Evolutionary conservation across 805 yeast species (phyloP).

Genomic region (Yarrowia deformans): DNA sequence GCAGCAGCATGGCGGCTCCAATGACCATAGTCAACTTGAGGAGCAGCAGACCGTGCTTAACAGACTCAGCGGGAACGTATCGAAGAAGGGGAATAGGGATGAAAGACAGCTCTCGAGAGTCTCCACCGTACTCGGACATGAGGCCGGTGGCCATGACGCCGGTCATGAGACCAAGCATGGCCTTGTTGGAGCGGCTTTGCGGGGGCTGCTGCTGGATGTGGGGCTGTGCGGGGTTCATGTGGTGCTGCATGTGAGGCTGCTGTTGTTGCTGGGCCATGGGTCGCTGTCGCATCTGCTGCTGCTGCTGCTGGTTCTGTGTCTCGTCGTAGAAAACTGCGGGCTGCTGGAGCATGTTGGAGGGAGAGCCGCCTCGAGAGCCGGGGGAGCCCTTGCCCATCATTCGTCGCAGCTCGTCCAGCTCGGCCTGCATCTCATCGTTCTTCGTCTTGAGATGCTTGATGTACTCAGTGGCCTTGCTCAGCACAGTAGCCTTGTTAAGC

Average conservation of each 20-base stretch:
- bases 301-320: constrained; percentile 19
- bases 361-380: constrained; percentile 18
- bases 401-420: constrained; percentile 55
- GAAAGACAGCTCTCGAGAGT: constrained; percentile 49
- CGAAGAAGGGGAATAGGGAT: constrained; percentile 44
- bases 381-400: constrained; percentile 19
- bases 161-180: constrained; percentile 52
- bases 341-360: constrained; percentile 28
- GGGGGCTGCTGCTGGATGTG: constrained; percentile 18
- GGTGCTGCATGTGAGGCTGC: constrained; percentile 34
- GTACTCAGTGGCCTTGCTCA: constrained; percentile 81
- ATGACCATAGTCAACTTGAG: constrained; percentile 46
- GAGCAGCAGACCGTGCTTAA: constrained; percentile 37
- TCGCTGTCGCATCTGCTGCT: constrained; percentile 25
- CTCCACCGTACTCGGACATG: constrained; percentile 43
- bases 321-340: constrained; percentile 39
- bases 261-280: constrained; percentile 28
- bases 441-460: constrained; percentile 72
- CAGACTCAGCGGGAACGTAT: constrained; percentile 36
- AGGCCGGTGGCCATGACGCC: constrained; percentile 50
- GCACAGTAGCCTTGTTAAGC: constrained; percentile 77
- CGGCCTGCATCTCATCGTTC: constrained; percentile 59
- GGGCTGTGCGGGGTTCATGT: constrained; percentile 25
- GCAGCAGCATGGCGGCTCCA: constrained; percentile 47
- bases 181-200: constrained; percentile 43